Percentiles rank a stretch among this genome's conserved stretches.
phyloP scores from a whole-genome alignment of 306 rosid genomes.

The Quercus ilex region DNA sequence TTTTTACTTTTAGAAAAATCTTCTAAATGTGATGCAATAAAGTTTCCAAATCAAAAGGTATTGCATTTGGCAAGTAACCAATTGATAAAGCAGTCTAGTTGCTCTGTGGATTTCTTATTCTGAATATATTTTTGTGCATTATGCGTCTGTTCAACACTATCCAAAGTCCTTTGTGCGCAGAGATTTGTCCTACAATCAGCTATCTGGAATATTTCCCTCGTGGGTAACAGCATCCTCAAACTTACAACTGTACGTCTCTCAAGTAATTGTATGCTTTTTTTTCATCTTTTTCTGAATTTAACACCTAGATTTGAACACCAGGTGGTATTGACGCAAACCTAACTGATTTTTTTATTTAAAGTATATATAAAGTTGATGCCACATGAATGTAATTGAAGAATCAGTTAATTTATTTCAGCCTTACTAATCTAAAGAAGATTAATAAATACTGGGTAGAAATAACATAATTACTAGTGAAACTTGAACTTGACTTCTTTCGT shows the following conservation, averaged over 20 bases:
- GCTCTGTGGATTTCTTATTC: no score
- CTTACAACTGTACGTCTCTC: constrained; percentile 12
- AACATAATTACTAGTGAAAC: no score
- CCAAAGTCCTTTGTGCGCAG: neutral
- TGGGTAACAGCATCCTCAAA: constrained; percentile 3
- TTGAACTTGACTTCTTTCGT: no score
- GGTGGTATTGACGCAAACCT: neutral
- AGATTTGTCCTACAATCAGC: constrained; percentile 27
- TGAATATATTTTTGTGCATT: no score
- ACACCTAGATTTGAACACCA: neutral
- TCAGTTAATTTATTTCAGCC: neutral
- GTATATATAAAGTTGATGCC: no score
- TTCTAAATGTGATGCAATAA: no score
- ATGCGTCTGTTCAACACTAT: neutral
- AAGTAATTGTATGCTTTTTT: neutral
- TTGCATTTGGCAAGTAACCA: no score
- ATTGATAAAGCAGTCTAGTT: no score
- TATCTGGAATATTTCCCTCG: constrained; percentile 13
- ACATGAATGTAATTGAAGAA: neutral
- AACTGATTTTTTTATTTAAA: no score
- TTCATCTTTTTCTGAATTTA: neutral
- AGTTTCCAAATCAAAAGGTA: no score
- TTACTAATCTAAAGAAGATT: neutral
- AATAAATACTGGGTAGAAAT: neutral
- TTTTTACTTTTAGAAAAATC: no score